Evolutionary conservation across 2,329 filamentous ascomycete species (phyloP).

Genomic region (Diplodia corticola): DNA sequence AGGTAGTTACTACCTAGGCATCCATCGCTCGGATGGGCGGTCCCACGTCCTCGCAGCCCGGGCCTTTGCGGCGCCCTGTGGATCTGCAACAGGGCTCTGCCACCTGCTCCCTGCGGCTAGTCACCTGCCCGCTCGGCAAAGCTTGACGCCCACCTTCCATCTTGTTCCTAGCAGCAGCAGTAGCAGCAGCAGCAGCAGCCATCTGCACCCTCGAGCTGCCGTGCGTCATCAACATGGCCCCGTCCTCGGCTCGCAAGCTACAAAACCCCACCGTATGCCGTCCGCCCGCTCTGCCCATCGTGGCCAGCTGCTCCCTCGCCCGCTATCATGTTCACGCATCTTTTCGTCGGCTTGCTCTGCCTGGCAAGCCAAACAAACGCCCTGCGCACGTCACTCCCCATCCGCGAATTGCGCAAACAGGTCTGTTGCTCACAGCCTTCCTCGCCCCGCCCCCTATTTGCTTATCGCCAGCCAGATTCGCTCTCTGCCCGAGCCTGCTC

Average conservation of each 20-base stretch:
- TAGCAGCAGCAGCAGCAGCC: too few species aligned
- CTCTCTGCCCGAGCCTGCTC: neutral
- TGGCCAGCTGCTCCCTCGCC: neutral
- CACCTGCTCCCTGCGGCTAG: slow-evolving; percentile 11
- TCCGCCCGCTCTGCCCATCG: neutral
- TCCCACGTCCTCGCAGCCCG: neutral
- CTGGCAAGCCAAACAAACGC: neutral
- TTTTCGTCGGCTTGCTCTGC: neutral
- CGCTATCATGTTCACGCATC: neutral
- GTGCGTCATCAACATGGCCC: neutral
- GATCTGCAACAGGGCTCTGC: neutral
- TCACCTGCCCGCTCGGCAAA: slow-evolving; percentile 9
- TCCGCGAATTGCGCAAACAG: slow-evolving; percentile 16
- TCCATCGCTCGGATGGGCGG: too few species aligned
- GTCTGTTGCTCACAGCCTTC: neutral
- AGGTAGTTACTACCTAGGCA: too few species aligned
- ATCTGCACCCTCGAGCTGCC: neutral
- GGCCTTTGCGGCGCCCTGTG: neutral
- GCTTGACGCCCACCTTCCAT: slow-evolving; percentile 4
- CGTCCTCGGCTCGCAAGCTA: neutral
- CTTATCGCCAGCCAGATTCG: slow-evolving; percentile 11
- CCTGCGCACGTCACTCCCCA: slow-evolving; percentile 8
- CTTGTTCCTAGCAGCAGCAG: neutral
- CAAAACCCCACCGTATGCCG: neutral
- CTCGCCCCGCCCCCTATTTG: neutral